Evolutionary conservation across 306 rosid species (phyloP).

Genomic region (Senna siamea): DNA sequence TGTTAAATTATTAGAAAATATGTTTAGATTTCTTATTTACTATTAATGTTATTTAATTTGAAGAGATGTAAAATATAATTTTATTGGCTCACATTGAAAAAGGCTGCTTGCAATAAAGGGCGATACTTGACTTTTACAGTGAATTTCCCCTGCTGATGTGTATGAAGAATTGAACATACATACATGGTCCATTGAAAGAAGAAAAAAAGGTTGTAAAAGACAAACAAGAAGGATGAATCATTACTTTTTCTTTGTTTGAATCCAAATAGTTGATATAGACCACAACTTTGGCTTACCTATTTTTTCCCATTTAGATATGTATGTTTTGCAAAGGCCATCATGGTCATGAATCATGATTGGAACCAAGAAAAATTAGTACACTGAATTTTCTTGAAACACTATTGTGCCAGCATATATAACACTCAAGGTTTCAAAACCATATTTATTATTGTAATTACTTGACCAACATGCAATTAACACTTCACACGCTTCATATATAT

Average conservation of each 20-base stretch:
- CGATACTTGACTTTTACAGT: conserved; percentile 31
- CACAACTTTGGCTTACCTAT: neutral
- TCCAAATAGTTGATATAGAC: conserved; percentile 2
- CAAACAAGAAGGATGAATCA: conserved; percentile 10
- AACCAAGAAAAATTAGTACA: neutral
- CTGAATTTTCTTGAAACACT: neutral
- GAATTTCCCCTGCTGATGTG: conserved; percentile 27
- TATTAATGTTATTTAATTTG: no score
- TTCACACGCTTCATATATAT: neutral
- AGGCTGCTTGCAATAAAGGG: conserved; percentile 28
- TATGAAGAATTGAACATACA: no score
- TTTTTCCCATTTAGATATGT: neutral
- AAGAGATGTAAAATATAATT: no score
- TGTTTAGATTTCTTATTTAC: no score
- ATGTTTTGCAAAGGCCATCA: neutral
- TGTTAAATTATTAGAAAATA: no score
- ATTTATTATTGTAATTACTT: neutral
- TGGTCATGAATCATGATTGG: neutral
- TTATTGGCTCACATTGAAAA: neutral
- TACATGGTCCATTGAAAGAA: conserved; percentile 26
- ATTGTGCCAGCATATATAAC: no score
- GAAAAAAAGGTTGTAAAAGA: neutral
- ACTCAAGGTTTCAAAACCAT: neutral
- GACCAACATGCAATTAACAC: neutral
- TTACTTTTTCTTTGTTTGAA: neutral